These are phyloP conservation scores for Cichorium intybus DNA, from an alignment of 140 eudicot genomes.

Conservation along the genomic window DNA sequence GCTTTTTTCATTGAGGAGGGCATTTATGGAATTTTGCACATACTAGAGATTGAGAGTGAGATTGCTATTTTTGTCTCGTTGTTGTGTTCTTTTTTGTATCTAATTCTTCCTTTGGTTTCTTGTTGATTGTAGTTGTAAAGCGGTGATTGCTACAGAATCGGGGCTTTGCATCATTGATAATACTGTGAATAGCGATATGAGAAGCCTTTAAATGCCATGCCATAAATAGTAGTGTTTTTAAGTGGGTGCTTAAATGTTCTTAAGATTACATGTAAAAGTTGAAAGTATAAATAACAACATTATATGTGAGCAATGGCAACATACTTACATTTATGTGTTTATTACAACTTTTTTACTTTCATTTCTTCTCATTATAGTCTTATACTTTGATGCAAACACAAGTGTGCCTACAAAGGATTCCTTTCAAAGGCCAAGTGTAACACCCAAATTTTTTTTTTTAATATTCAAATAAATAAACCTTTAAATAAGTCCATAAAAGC, in stretches of 20 bases:
- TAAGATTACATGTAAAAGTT: no score
- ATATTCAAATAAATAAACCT: no score
- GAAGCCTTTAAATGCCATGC: constrained; percentile 11
- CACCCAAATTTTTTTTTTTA: no score
- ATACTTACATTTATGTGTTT: not conserved
- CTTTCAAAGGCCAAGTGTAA: no score
- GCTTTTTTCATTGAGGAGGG: not conserved
- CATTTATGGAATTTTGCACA: not conserved
- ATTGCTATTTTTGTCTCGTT: not conserved
- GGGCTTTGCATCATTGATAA: constrained; percentile 45
- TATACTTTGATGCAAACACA: no score
- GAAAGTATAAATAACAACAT: no score
- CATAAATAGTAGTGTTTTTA: no score
- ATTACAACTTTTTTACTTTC: no score
- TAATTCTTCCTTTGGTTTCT: not conserved
- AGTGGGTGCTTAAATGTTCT: no score
- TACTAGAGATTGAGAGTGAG: not conserved
- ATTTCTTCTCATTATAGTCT: no score
- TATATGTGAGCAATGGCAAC: not conserved
- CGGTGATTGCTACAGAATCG: constrained; percentile 47
- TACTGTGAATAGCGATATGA: constrained; percentile 10
- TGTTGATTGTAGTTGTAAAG: constrained; percentile 44
- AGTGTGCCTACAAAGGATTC: no score
- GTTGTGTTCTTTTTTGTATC: not conserved
- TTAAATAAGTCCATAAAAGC: no score